phyloP scores from a whole-genome alignment of 2,329 filamentous ascomycete species.

The Talaromyces sp. region DNA sequence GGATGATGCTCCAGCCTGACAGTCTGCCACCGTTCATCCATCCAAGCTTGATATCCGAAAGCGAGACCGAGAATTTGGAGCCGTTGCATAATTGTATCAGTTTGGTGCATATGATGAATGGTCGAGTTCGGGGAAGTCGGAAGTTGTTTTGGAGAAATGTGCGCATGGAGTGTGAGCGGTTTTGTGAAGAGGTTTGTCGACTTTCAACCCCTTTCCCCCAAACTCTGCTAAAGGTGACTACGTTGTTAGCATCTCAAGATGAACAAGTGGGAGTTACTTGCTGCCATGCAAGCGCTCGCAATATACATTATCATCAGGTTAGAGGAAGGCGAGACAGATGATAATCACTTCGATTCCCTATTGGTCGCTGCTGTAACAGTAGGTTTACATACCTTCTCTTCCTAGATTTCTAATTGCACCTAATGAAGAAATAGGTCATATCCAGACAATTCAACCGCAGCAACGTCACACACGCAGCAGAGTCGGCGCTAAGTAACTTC shows the following conservation, averaged over 20 bases:
- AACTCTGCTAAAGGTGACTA: background rate
- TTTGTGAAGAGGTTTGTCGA: constrained; percentile 31
- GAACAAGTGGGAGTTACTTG: constrained; percentile 37
- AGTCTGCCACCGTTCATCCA: constrained; percentile 44
- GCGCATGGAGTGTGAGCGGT: constrained; percentile 38
- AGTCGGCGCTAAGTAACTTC: constrained; percentile 13
- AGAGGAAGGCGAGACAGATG: constrained; percentile 42
- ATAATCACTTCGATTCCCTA: constrained; percentile 40
- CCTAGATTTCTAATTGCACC: too few species aligned
- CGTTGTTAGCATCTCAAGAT: constrained; percentile 24
- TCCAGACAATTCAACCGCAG: background rate
- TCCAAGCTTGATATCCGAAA: constrained; percentile 23
- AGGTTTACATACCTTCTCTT: constrained; percentile 14
- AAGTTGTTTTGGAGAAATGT: constrained; percentile 46
- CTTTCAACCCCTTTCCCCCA: background rate
- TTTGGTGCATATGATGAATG: constrained; percentile 38
- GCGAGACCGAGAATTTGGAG: constrained; percentile 26
- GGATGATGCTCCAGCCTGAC: constrained; percentile 36
- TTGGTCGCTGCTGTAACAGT: constrained; percentile 34
- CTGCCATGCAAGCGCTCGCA: constrained; percentile 41
- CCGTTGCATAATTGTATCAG: constrained; percentile 40
- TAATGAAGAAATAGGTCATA: background rate
- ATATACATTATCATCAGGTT: constrained; percentile 43
- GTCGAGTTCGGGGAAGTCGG: constrained; percentile 28
- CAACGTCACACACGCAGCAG: background rate